phyloP scores from a whole-genome alignment of 2,329 filamentous ascomycete genomes.

The Xylariaceae sp. region DNA sequence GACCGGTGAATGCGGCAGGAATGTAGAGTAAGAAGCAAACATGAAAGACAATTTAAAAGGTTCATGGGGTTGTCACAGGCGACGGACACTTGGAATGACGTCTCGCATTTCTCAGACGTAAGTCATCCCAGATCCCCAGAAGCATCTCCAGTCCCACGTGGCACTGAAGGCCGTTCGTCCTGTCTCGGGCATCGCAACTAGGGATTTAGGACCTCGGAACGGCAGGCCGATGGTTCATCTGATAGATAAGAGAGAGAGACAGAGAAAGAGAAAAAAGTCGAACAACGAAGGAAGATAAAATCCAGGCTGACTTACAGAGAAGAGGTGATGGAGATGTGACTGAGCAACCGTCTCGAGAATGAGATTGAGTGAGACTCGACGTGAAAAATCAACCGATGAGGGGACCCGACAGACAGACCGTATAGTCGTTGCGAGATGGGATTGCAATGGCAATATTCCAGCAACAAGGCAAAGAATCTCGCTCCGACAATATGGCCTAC shows the following conservation, averaged over 20 bases:
- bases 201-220: constrained; percentile 5
- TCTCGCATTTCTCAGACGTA: constrained; percentile 18
- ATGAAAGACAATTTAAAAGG: constrained; percentile 21
- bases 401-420: neutral
- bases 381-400: neutral
- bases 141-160: constrained; percentile 20
- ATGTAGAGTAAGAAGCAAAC: constrained; percentile 23
- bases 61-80: constrained; percentile 31
- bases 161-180: constrained; percentile 9
- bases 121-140: constrained; percentile 7
- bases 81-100: constrained; percentile 28
- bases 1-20: constrained; percentile 14
- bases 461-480: constrained; percentile 33
- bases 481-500: constrained; percentile 10
- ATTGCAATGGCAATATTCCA: constrained; percentile 39
- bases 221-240: neutral
- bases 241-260: too few species aligned
- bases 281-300: neutral
- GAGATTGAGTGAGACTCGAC: neutral
- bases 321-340: neutral
- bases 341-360: neutral
- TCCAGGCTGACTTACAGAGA: constrained; percentile 10
- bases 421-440: constrained; percentile 3
- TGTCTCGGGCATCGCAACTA: constrained; percentile 14
- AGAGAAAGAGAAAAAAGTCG: neutral